Conservation (phyloP, 306 rosid species). For the Potentilla sterilis region DNA sequence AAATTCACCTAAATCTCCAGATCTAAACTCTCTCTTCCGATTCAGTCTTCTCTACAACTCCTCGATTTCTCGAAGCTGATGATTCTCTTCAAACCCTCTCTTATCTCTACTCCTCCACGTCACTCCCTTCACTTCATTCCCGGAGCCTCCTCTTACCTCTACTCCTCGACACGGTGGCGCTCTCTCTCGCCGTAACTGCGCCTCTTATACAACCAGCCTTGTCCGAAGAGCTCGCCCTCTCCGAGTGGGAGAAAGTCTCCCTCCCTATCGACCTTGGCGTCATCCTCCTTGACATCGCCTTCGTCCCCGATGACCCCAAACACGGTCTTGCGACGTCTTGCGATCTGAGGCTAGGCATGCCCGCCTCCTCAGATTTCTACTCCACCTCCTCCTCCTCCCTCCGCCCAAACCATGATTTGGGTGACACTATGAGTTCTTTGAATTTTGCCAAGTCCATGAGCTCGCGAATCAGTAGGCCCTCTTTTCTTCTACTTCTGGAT, state of each 20-base stretch:
- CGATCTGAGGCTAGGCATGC: too few relatives aligned
- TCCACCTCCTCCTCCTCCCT: too few relatives aligned
- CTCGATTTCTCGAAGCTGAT: constrained; percentile 42
- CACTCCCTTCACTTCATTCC: constrained; percentile 37
- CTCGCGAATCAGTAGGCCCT: too few relatives aligned
- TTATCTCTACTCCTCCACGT: constrained; percentile 26
- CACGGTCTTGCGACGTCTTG: too few relatives aligned
- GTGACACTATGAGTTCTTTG: too few relatives aligned
- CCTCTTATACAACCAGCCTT: constrained; percentile 39
- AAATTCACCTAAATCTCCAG: too few relatives aligned
- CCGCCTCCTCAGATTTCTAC: too few relatives aligned
- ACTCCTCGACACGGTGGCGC: constrained; percentile 58
- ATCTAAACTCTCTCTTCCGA: too few relatives aligned
- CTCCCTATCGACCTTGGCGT: constrained; percentile 96
- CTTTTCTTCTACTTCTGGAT: too few relatives aligned
- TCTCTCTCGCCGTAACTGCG: constrained; percentile 47
- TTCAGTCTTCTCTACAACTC: constrained; percentile 72
- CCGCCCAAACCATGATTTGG: too few relatives aligned
- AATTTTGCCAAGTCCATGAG: too few relatives aligned
- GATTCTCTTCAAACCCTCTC: constrained; percentile 42
- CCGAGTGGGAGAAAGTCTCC: constrained; percentile 87
- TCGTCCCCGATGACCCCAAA: constrained; percentile 75
- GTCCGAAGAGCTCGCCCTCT: constrained; percentile 57
- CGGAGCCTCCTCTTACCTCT: constrained; percentile 44
- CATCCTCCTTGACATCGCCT: constrained; percentile 90